Percentiles rank a stretch among this genome's conserved stretches.
phyloP scores from a whole-genome alignment of 805 yeast genomes.

The Saccharomycopsis malanga region DNA sequence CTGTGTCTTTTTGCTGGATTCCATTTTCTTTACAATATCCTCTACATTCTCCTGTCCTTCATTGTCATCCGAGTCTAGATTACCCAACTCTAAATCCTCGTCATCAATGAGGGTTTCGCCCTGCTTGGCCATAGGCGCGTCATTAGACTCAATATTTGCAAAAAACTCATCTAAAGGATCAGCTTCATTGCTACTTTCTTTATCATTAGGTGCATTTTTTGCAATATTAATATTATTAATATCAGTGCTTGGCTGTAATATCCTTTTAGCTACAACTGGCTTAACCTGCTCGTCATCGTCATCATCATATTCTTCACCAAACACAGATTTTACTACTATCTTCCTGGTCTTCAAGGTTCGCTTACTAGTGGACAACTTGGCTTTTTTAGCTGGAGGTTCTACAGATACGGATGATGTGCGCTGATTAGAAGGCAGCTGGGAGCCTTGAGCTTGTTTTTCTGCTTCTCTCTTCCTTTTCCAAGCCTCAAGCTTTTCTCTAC shows the following conservation, averaged over 20 bases:
- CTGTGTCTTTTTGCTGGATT: slow-evolving; percentile 2
- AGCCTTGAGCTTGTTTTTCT: too few species aligned
- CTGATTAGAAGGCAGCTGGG: too few species aligned
- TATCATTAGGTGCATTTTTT: background rate
- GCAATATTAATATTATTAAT: background rate
- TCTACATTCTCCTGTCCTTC: slow-evolving; percentile 8
- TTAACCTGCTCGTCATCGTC: background rate
- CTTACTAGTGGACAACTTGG: background rate
- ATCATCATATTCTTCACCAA: background rate
- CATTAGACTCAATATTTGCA: background rate
- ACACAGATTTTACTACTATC: background rate
- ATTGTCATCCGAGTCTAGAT: slow-evolving; percentile 5
- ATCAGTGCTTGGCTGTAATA: background rate
- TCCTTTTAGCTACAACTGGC: background rate
- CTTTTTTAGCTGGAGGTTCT: background rate
- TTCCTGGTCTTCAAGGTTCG: background rate
- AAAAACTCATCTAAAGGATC: slow-evolving; percentile 12
- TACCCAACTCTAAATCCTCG: slow-evolving; percentile 8
- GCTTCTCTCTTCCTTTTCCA: slow-evolving; percentile 42
- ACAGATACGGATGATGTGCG: background rate
- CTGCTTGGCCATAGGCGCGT: background rate
- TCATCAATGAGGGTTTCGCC: slow-evolving; percentile 14
- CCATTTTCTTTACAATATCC: slow-evolving; percentile 14
- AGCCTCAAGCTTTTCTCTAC: slow-evolving; percentile 36
- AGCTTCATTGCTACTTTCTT: background rate